phyloP scores from a whole-genome alignment of 129 eudicot species.

The Ambrosia artemisiifolia region DNA sequence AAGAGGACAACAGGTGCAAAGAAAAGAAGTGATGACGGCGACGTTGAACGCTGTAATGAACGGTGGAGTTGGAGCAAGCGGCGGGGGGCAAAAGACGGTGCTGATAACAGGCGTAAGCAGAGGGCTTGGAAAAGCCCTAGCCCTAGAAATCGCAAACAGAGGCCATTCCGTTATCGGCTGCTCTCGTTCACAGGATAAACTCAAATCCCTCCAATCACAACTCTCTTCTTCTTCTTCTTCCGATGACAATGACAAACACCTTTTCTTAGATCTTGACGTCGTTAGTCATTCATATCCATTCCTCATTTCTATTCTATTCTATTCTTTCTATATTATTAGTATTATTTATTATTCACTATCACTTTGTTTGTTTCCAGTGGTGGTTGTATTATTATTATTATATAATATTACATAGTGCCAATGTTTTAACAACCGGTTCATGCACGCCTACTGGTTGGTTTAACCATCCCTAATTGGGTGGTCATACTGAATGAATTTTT shows the following conservation, averaged over 20 bases:
- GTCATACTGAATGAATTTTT: no score
- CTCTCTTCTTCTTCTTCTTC: conserved; percentile 48
- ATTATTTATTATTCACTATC: no score
- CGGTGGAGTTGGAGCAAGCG: conserved; percentile 24
- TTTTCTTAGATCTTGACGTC: conserved; percentile 70
- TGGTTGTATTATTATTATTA: no score
- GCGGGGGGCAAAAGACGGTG: conserved; percentile 45
- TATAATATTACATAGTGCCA: no score
- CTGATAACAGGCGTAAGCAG: conserved; percentile 91
- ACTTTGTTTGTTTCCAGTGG: no score
- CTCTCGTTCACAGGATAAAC: conserved; percentile 73
- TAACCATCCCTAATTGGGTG: no score
- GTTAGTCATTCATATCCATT: conserved; percentile 22
- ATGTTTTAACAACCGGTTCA: no score
- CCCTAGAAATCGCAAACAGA: conserved; percentile 73
- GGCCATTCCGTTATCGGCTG: conserved; percentile 90
- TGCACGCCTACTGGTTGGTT: no score
- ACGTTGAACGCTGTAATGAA: conserved; percentile 28
- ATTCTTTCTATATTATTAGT: no score
- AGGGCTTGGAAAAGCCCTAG: conserved; percentile 86
- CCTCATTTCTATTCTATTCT: no score
- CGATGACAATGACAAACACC: conserved; percentile 35
- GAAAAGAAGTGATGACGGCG: conserved; percentile 41
- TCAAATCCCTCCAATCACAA: conserved; percentile 53
- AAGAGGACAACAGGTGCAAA: no score